Base-by-base conservation (phyloP, 2,329 filamentous ascomycete genomes). In the Lachnellula subtilissima region DNA sequence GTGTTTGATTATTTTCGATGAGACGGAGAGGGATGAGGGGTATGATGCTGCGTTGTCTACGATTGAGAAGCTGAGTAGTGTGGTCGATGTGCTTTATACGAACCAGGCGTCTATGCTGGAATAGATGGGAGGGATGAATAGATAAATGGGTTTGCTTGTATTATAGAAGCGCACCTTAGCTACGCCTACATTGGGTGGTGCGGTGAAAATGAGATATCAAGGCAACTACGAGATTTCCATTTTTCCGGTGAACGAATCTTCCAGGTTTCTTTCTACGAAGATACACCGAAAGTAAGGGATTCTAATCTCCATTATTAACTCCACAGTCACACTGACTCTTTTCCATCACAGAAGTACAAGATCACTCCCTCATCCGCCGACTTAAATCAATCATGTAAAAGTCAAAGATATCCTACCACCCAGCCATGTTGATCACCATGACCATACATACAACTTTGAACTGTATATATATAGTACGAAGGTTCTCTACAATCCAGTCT, bases 31-130 rank as follows among this genome's bases (percentile, higher is more conserved):
- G 63, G 94, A 99, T 72, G 87, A 93, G 76, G 87, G 89, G 36
- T 99, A 99, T 71, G 94, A 97, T 73, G 88, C 92, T 12, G 95
- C 95, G 4, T 78, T 99, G 69, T 86, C 90, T 60, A 99, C 94
- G 2, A 96, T 99, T 64, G 93, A 96, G 72, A 97, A 97, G 84
- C 75, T 99, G 73, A 93, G 91, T 78, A 95, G 87, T 71, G 94
- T 99, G 63, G 95, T 99, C 61, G 95, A 99, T 74, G 91, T 96
- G 65, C 78, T 99, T 69, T 99, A 97, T 80, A 92, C 91, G 61
- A 97, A 97, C 79, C 93, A 99, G 78, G 94, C 94, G 50, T 96
- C 91, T 58, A 79, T 95, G 80, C 79, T 99, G 66, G 94, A 99
- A 81, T 99, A 85, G 70, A 53, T 39, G 54, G 48, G 15, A 19